These are phyloP conservation scores for Podospora bellae-mahoneyi DNA, from an alignment of 495 filamentous ascomycete genomes.

Conservation along the genomic window DNA sequence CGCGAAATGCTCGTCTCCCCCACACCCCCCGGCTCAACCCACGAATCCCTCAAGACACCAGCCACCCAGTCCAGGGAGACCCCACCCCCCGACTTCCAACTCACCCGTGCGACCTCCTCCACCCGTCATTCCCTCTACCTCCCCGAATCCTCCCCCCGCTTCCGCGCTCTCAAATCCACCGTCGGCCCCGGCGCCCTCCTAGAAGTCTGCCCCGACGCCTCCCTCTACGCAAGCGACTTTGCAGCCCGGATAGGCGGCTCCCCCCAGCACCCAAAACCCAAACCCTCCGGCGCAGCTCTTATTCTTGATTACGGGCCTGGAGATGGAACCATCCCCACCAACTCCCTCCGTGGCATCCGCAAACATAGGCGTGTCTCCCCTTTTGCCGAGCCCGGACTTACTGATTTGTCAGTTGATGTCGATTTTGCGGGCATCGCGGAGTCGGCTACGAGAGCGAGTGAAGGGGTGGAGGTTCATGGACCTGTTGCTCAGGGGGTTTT, in stretches of 20 bases:
- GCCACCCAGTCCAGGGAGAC: slow-evolving; percentile 53
- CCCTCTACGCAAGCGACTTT: slow-evolving; percentile 74
- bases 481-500: slow-evolving; percentile 85
- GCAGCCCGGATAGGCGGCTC: slow-evolving; percentile 76
- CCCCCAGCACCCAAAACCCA: slow-evolving; percentile 50
- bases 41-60: slow-evolving; percentile 43
- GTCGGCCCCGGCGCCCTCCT: slow-evolving; percentile 63
- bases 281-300: slow-evolving; percentile 76
- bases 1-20: slow-evolving; percentile 82
- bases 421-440: slow-evolving; percentile 86
- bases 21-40: slow-evolving; percentile 49
- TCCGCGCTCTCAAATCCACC: slow-evolving; percentile 64
- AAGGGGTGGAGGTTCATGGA: slow-evolving; percentile 85
- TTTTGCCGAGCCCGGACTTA: slow-evolving; percentile 70
- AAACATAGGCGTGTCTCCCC: slow-evolving; percentile 69
- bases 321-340: slow-evolving; percentile 67
- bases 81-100: slow-evolving; percentile 71
- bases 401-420: slow-evolving; percentile 87
- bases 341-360: slow-evolving; percentile 84
- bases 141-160: slow-evolving; percentile 77
- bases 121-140: slow-evolving; percentile 83
- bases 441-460: slow-evolving; percentile 66
- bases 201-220: slow-evolving; percentile 83
- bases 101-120: slow-evolving; percentile 66
- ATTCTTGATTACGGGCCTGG: slow-evolving; percentile 91